Base-by-base conservation (phyloP, 768 basidiomycete species). In the Mycena rosella region DNA sequence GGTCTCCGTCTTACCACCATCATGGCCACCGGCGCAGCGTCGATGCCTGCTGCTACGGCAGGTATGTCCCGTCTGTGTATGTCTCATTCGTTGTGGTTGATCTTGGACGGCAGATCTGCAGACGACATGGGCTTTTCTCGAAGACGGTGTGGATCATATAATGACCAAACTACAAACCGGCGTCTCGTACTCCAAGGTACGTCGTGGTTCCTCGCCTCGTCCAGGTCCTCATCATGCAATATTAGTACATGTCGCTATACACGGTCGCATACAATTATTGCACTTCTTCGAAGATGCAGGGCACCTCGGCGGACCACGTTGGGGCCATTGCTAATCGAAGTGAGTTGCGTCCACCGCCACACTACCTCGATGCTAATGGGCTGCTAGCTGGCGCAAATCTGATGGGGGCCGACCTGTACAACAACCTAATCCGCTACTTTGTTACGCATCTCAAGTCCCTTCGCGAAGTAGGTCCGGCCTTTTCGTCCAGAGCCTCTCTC, bases 231-330 rank as follows among this genome's bases (percentile, higher is more conserved):
- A 42, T 14, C 22, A 14, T 17, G 82, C 81, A n/a, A n/a, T 74
- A 65, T 38, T 71, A 94, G 85, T 95, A 95, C 78, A 95, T 92
- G 94, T 96, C 91, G 74, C 72, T 90, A 48, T 89, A 98, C 81
- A 97, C 96, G 26, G 94, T 96, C 58, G 93, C 95, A 11, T 99
- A 99, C 85, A 98, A 99, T 83, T 99, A 97, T 78, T 99, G 98
- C 77, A 98, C 95, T 29, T 93, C 92, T 30, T 93, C 92, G 4
- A 91, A 90, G 78, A 92, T 91, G 90, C 88, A 87, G 74, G 84
- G 85, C 52, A 80, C 79, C 61, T 75, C 83, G 47, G 74, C 80
- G 56, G 86, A 86, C 63, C 75, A 80, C 30, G 61, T 58, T 15
- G 80, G 83, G 74, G 86, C 79, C 53, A 84, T 89, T 71, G 87